Percentiles rank a stretch among this genome's conserved stretches.
phyloP scores from a whole-genome alignment of 2,329 filamentous ascomycete genomes.

The Lasiodiplodia hormozganensis region DNA sequence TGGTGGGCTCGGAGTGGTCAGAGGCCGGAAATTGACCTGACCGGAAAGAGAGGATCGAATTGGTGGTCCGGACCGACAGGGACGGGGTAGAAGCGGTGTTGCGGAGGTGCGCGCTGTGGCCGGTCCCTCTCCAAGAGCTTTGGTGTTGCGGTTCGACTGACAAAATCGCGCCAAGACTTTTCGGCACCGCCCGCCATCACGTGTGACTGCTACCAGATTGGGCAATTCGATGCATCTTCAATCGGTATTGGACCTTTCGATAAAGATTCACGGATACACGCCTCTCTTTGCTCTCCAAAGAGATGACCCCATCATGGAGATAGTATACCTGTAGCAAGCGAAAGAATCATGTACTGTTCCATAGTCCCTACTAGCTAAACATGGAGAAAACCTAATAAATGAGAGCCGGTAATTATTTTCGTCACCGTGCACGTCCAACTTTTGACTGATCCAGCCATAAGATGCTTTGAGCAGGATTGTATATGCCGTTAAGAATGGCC shows the following conservation, averaged over 20 bases:
- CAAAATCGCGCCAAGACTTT: conserved; percentile 30
- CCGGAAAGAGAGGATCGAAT: neutral
- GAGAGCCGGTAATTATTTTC: too few relatives aligned
- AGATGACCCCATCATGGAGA: neutral
- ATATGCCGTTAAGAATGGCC: too few relatives aligned
- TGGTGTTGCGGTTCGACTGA: conserved; percentile 21
- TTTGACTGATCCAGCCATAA: too few relatives aligned
- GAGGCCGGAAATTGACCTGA: conserved; percentile 31
- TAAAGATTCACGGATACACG: too few relatives aligned
- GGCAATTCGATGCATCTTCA: neutral
- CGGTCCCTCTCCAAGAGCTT: neutral
- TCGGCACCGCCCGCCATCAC: conserved; percentile 14
- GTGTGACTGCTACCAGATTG: neutral
- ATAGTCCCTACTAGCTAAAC: too few relatives aligned
- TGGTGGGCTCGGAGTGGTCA: conserved; percentile 48
- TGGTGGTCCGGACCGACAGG: neutral
- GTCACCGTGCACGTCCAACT: too few relatives aligned
- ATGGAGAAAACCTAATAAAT: too few relatives aligned
- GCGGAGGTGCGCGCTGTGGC: conserved; percentile 3
- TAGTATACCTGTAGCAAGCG: too few relatives aligned
- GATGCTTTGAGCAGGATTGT: too few relatives aligned
- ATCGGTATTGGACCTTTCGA: neutral
- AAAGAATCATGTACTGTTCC: too few relatives aligned
- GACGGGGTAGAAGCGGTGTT: neutral
- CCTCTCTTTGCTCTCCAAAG: neutral